Base-by-base conservation (phyloP, 1,139 yeast species). In the Saccharomyces hybrid region DNA sequence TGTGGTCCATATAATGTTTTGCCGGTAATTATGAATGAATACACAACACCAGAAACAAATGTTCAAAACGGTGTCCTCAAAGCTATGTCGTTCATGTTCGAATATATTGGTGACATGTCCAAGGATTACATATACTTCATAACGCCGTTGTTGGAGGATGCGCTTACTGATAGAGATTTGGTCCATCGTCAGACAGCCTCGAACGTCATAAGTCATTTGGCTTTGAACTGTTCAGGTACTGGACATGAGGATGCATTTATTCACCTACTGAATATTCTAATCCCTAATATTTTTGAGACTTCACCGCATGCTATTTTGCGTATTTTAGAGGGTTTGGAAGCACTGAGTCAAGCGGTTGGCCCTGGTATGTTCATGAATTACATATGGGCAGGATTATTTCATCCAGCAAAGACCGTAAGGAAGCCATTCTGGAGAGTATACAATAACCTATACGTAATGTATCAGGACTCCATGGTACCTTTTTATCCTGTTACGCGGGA, bases 141-240 rank as follows among this genome's bases (percentile, higher is more conserved):
- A 1, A 77, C 88, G 0, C 95, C 97, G 0, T 71, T 95, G 48
- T 62, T 95, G 16, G 96, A 90, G 65, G 96, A 93, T 72, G 98
- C 98, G 0, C 73, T 95, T 46, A 87, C 90, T 0, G 97, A 91
- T 67, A 78, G 97, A 57, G 98, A 91, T 66, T 84, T 83, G 50
- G 98, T 93, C 3, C 97, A 93, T 66, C 78, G 99, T 51, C 99
- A 95, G 70, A 93, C 97, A 0, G 97, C 98, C 0, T 89, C 99
- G 0, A 84, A 90, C 0, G 95, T 89, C 1, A 83, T 90, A 2
- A 83, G 82, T 64, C 96, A 90, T 62, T 75, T 93, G 66, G 89
- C 97, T 0, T 70, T 90, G 46, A 87, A 91, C 31, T 84, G 95
- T 65, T 75, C 79, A 46, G 97, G 97, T 0, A 69, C 78, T 13